Evolutionary conservation across 768 basidiomycete species (phyloP), one percentile per base, ranked within the genome.

Genomic region (Flagelloscypha sp.): DNA sequence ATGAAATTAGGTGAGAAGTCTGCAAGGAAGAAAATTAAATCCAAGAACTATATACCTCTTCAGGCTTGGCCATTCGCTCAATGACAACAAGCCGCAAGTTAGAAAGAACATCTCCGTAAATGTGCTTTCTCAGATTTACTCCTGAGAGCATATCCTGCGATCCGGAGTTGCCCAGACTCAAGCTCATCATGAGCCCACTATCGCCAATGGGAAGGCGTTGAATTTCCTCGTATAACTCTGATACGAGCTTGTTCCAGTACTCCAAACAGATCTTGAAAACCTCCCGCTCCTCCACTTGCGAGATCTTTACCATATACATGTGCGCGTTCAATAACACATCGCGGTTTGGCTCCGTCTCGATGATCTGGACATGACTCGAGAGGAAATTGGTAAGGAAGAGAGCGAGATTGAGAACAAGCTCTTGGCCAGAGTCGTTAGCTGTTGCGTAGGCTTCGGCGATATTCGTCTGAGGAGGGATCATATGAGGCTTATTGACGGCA

Each of bases 211-310:
- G 90, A 13, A 95, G 56, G 42, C 79, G 82, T 56, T 95, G 92
- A 33, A 95, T 84, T 65, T 99, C 95, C 44, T 97, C 94, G 53
- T 99, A 98, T 13, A 99, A 72, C 53, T 95, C 94, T 2, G 89
- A 78, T 10, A 99, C 94, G 18, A 99, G 79, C 58, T 93, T 92
- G 36, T 79, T 58, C 89, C 95, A 99, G 62, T 98, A 99, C 54
- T 98, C 95, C 51, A 98, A 62, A 48, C 94, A 95, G 51, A 99
- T 95, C 63, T 99, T 99, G 79, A 98, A 98, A 45, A 99, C 85
- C 58, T 99, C 95, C 34, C 94, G 81, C 54, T 99, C 95, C 49
- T 99, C 94, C 23, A 99, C 95, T 47, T 92, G 90, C 0, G 89
- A 93, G 24, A 99, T 80, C 61, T 97, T 98, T 54, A 98, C 88